Conservation (phyloP, 2,329 filamentous ascomycete species). For the Zarea fungicola region DNA sequence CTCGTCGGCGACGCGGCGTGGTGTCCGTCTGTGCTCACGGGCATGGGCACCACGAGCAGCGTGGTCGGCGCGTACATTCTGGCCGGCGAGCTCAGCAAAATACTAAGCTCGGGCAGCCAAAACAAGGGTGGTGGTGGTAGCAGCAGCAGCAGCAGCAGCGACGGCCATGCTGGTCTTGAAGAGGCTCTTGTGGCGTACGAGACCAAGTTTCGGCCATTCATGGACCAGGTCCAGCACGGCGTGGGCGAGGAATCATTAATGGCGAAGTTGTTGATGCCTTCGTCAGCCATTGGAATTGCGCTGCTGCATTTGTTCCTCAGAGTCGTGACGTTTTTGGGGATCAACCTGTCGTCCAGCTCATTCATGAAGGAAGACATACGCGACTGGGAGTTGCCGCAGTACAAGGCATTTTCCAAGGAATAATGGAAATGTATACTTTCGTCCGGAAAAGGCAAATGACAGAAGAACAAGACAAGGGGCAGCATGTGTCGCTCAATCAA, state of each 20-base stretch:
- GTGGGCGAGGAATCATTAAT: slow-evolving; percentile 5
- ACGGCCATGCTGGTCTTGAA: slow-evolving; percentile 16
- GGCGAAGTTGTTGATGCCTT: slow-evolving; percentile 5
- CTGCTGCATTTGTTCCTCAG: background rate
- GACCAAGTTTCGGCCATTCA: slow-evolving; percentile 37
- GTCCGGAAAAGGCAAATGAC: too few species aligned
- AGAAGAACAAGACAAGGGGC: too few species aligned
- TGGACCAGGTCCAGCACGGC: slow-evolving; percentile 29
- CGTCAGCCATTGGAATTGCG: slow-evolving; percentile 4
- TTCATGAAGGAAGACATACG: slow-evolving; percentile 12
- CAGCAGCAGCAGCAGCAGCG: slow-evolving; percentile 19
- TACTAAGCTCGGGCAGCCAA: background rate
- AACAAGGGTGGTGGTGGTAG: slow-evolving; percentile 26
- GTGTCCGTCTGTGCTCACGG: slow-evolving; percentile 43
- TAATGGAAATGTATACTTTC: too few species aligned
- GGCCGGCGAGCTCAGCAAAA: slow-evolving; percentile 43
- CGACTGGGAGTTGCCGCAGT: slow-evolving; percentile 12
- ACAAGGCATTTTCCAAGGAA: slow-evolving; percentile 6
- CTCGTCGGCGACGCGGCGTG: slow-evolving; percentile 52
- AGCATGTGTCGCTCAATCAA: too few species aligned
- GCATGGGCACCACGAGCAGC: slow-evolving; percentile 45
- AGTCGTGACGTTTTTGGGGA: slow-evolving; percentile 7
- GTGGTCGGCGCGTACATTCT: slow-evolving; percentile 51
- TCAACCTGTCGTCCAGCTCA: slow-evolving; percentile 5
- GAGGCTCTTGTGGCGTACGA: slow-evolving; percentile 40